Percentiles rank a stretch among this genome's conserved stretches.
These are phyloP conservation scores for Serpula lacrymans DNA, from an alignment of 768 basidiomycete genomes.

Conservation along the genomic window DNA sequence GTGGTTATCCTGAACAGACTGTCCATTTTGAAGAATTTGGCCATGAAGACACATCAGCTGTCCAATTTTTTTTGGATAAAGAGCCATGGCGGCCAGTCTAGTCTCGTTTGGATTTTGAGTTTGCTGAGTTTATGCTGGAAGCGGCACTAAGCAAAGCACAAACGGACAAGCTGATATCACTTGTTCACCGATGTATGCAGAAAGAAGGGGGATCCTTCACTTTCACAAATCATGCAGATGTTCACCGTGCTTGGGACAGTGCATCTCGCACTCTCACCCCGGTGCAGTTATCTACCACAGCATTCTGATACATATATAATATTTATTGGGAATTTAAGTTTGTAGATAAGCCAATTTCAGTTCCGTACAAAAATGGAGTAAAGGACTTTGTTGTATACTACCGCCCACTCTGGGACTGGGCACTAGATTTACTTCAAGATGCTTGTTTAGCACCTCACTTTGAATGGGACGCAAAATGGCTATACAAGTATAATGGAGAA, in stretches of 20 bases:
- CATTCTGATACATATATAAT: background rate
- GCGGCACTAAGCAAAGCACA: constrained; percentile 9
- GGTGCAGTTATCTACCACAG: constrained; percentile 1
- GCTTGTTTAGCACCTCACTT: constrained; percentile 10
- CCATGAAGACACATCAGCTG: too few species aligned
- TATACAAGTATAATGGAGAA: constrained; percentile 24
- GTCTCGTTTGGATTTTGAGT: constrained; percentile 5
- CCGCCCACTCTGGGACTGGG: constrained; percentile 7
- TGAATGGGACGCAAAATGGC: constrained; percentile 29
- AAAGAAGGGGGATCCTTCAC: constrained; percentile 19
- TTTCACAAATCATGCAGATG: constrained; percentile 4
- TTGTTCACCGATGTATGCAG: constrained; percentile 1
- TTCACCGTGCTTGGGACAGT: constrained; percentile 3
- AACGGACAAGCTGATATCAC: constrained; percentile 5
- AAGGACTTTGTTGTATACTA: constrained; percentile 1
- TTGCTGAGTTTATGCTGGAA: constrained; percentile 10
- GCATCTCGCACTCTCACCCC: constrained; percentile 5
- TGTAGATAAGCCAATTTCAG: constrained; percentile 1
- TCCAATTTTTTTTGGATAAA: too few species aligned
- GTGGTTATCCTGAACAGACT: too few species aligned
- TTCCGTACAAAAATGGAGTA: constrained; percentile 6
- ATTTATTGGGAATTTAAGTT: constrained; percentile 3
- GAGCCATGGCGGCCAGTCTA: constrained; percentile 8
- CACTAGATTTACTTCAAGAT: constrained; percentile 3
- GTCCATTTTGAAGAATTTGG: too few species aligned